Evolutionary conservation across 441 rosid genomes (phyloP).

Genomic region (Arabidopsis hybrid): DNA sequence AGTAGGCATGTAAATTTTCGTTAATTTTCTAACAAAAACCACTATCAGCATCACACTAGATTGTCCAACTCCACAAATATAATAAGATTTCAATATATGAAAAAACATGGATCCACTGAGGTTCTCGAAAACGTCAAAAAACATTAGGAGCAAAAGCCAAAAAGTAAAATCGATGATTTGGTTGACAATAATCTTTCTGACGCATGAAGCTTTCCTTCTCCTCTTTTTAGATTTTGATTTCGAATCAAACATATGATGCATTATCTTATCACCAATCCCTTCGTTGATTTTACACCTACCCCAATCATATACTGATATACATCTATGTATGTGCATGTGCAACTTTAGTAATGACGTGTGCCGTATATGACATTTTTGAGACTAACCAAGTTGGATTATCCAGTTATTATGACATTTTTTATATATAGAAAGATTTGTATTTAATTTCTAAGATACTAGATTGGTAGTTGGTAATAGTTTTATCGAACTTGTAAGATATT

Average conservation of each 20-base stretch:
- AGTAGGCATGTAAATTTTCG: too few relatives aligned
- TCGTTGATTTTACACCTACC: constrained; percentile 30
- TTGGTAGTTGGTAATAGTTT: too few relatives aligned
- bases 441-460: too few relatives aligned
- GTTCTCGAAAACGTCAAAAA: constrained; percentile 32
- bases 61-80: constrained; percentile 30
- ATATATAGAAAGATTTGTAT: too few relatives aligned
- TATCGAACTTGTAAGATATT: too few relatives aligned
- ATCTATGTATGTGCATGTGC: constrained; percentile 22
- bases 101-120: constrained; percentile 16
- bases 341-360: constrained; percentile 18
- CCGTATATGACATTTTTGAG: not conserved
- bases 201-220: constrained; percentile 11
- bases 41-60: constrained; percentile 34
- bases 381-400: constrained; percentile 13
- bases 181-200: constrained; percentile 38
- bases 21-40: constrained; percentile 28
- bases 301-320: constrained; percentile 36
- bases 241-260: constrained; percentile 37
- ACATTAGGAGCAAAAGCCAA: constrained; percentile 31
- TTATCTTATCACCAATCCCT: constrained; percentile 30
- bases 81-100: not conserved
- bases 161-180: constrained; percentile 28
- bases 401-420: not conserved
- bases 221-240: constrained; percentile 22